These are phyloP conservation scores for Cutaneotrichosporon mucoides DNA, from an alignment of 1,284 basidiomycete species.

Conservation along the genomic window DNA sequence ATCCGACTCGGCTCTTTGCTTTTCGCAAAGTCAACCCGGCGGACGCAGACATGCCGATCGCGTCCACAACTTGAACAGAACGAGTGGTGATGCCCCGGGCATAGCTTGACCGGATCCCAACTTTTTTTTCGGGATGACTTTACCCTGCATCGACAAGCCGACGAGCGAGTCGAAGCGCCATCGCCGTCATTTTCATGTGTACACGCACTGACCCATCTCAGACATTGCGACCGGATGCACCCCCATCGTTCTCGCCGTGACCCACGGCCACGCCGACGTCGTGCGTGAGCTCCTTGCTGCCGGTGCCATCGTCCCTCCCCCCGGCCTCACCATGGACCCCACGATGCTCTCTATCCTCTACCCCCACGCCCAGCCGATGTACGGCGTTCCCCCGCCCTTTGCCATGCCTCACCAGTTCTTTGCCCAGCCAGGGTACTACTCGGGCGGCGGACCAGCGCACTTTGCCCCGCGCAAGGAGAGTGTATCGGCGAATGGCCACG, in stretches of 20 bases:
- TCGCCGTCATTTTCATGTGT: not conserved
- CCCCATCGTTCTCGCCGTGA: constrained; percentile 49
- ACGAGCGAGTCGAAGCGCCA: too few species aligned
- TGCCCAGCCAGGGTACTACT: constrained; percentile 33
- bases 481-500: constrained; percentile 7
- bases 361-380: constrained; percentile 39
- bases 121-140: too few species aligned
- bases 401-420: constrained; percentile 34
- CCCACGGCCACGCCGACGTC: constrained; percentile 44
- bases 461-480: constrained; percentile 19
- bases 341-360: constrained; percentile 45
- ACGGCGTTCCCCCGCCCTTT: constrained; percentile 36
- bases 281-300: constrained; percentile 46
- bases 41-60: too few species aligned
- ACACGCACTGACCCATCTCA: constrained; percentile 10
- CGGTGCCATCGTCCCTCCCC: constrained; percentile 47
- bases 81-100: too few species aligned
- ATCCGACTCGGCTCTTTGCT: too few species aligned
- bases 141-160: too few species aligned
- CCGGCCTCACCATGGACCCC: constrained; percentile 45
- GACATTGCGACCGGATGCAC: constrained; percentile 46
- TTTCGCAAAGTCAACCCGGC: too few species aligned
- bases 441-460: constrained; percentile 9
- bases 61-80: too few species aligned
- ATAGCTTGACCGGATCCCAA: too few species aligned